Evolutionary conservation across 1,284 basidiomycete species (phyloP).

Genomic region (Leccinum angustisporum): DNA sequence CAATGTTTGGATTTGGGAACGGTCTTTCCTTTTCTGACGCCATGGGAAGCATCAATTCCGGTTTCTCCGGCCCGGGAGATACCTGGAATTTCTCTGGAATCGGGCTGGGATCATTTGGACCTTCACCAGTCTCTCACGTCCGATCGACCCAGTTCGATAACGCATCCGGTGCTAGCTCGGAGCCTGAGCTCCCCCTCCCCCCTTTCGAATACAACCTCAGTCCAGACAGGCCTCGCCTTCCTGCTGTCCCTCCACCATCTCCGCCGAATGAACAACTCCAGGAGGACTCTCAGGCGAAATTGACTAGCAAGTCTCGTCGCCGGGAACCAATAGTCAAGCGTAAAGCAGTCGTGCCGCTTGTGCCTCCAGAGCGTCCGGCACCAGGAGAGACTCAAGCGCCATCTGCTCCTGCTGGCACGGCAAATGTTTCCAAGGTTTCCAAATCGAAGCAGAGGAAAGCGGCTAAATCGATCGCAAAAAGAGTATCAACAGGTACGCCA

Average conservation of each 20-base stretch:
- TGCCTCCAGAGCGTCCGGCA: neutral
- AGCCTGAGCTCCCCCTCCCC: neutral
- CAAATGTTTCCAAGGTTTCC: neutral
- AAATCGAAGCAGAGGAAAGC: too few species aligned
- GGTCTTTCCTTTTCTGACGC: too few species aligned
- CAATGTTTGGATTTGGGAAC: too few species aligned
- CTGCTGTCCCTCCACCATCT: conserved; percentile 1
- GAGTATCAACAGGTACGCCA: too few species aligned
- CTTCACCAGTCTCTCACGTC: neutral
- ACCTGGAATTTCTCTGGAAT: neutral
- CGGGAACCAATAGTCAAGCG: neutral
- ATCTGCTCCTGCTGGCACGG: neutral
- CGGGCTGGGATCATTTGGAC: neutral
- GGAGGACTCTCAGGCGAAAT: neutral
- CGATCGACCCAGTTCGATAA: neutral
- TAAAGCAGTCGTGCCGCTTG: neutral
- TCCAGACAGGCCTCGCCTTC: neutral
- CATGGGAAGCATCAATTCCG: too few species aligned
- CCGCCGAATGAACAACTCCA: neutral
- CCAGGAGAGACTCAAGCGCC: neutral
- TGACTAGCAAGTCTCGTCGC: neutral
- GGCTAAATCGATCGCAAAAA: too few species aligned
- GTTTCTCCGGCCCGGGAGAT: too few species aligned
- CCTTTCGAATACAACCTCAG: neutral
- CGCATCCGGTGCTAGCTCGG: neutral